Evolutionary conservation across 2,329 filamentous ascomycete species (phyloP).

Genomic region (Venturia pyrina): DNA sequence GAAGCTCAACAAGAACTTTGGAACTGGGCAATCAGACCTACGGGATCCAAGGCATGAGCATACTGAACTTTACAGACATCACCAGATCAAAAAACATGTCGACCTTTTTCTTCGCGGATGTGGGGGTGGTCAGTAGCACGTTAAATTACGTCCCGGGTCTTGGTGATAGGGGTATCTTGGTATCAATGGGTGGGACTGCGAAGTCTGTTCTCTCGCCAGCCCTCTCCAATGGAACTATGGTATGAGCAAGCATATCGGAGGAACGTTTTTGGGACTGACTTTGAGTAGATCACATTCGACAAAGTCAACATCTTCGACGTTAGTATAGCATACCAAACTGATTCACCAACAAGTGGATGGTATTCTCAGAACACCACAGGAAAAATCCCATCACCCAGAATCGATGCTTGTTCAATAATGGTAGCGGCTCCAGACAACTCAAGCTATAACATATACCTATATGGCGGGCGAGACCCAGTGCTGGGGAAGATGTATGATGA

Average conservation of each 20-base stretch:
- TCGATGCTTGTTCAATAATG: constrained; percentile 34
- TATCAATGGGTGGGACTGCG: not conserved
- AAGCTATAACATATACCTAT: not conserved
- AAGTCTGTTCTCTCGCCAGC: not conserved
- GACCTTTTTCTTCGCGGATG: not conserved
- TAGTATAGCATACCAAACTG: constrained; percentile 22
- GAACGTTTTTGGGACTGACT: not conserved
- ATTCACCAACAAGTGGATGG: constrained; percentile 27
- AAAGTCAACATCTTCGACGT: constrained; percentile 33
- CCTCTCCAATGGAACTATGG: not conserved
- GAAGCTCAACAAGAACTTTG: not conserved
- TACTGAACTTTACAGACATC: not conserved
- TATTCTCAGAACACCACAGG: constrained; percentile 33
- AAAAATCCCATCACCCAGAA: constrained; percentile 29
- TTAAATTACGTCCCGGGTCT: not conserved
- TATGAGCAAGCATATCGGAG: not conserved
- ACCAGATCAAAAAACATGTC: not conserved
- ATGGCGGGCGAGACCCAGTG: not conserved
- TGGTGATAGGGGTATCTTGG: not conserved
- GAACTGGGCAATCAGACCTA: not conserved
- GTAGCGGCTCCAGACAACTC: constrained; percentile 35
- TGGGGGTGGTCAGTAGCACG: not conserved
- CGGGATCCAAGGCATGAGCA: not conserved
- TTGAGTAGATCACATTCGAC: constrained; percentile 21
- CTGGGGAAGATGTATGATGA: constrained; percentile 9